Evolutionary conservation across 441 rosid genomes (phyloP), one percentile per base, ranked within the genome.

Genomic region (Pelargonium australe): DNA sequence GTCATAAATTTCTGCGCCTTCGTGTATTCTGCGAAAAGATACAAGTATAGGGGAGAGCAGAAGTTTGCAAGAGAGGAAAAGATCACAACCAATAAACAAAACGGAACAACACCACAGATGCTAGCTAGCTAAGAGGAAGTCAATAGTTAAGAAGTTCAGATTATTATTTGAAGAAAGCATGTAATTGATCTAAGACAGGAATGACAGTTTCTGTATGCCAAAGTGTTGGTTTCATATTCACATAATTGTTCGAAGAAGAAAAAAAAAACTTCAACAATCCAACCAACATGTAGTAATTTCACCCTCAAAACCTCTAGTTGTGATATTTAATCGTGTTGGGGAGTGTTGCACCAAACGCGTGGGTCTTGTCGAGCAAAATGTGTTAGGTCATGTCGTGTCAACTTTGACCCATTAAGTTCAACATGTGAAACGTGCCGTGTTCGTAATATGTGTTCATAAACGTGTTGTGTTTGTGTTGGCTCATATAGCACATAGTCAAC

Each of bases 1-100:
- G 73, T 79, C 47, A 77, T 93, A 73, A 93, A 93, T 61, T 91
- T 89, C 82, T 76, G 80, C 63, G 76, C 66, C 13, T 93, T 89
- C 78, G 79, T 91, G 49, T 89, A 84, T 83, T 81, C 80, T 28
- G 95, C 97, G 7, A 76, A 62, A 17, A 68, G 71, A 75, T 91
- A 91, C 78, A 84, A 87, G 80, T 89, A 89, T 74, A 85, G 93
- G 47, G 74, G 82, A 67, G 76, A 77, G 19, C 81, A 73, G 58
- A 79, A 71, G 64, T n/a, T 68, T 12, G 80, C 72, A 63, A 65
- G 20, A 4, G 70, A 7, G 72, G 81, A 80, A 74, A 78, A 70
- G 57, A 55, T 44, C 17, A 10, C 43, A 60, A 57, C 25, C 34
- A 63, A 51, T 73, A 83, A 75, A 71, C 71, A 64, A 2, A 55